Conservation (phyloP, 495 filamentous ascomycete genomes). For the Ascodesmis nigricans region DNA sequence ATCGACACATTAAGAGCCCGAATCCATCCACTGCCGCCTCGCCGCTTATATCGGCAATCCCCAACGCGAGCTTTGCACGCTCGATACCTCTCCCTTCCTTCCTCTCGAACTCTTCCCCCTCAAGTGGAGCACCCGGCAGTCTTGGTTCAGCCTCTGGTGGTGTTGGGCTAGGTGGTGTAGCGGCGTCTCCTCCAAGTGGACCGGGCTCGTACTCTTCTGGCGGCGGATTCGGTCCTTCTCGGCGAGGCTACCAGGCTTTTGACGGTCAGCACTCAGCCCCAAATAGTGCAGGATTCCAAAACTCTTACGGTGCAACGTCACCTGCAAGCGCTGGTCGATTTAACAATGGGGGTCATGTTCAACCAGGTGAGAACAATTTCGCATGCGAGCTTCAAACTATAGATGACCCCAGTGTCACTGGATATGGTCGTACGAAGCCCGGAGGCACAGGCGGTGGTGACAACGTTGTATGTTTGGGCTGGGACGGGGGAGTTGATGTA, state of each 20-base stretch:
- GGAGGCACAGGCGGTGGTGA: constrained; percentile 11
- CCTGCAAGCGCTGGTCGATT: constrained; percentile 5
- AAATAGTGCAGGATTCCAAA: neutral
- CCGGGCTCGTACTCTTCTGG: constrained; percentile 22
- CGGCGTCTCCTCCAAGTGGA: constrained; percentile 18
- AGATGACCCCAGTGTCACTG: constrained; percentile 13
- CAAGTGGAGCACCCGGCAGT: constrained; percentile 16
- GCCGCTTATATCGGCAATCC: constrained; percentile 18
- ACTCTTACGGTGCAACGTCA: neutral
- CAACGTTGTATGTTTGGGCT: constrained; percentile 21
- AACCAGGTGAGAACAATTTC: constrained; percentile 15
- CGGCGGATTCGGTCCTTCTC: constrained; percentile 9
- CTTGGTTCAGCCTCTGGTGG: constrained; percentile 19
- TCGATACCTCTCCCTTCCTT: constrained; percentile 18
- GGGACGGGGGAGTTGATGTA: constrained; percentile 20
- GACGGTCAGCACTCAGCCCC: constrained; percentile 17
- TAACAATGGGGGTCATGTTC: constrained; percentile 5
- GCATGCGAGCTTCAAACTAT: constrained; percentile 20
- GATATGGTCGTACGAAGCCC: constrained; percentile 5
- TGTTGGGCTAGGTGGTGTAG: constrained; percentile 16
- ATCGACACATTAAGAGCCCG: constrained; percentile 16
- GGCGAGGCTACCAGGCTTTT: constrained; percentile 21
- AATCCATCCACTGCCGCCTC: constrained; percentile 17
- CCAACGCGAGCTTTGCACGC: constrained; percentile 14
- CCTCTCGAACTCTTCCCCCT: constrained; percentile 17